phyloP scores from a whole-genome alignment of 441 rosid species.

The Jatropha multifida region DNA sequence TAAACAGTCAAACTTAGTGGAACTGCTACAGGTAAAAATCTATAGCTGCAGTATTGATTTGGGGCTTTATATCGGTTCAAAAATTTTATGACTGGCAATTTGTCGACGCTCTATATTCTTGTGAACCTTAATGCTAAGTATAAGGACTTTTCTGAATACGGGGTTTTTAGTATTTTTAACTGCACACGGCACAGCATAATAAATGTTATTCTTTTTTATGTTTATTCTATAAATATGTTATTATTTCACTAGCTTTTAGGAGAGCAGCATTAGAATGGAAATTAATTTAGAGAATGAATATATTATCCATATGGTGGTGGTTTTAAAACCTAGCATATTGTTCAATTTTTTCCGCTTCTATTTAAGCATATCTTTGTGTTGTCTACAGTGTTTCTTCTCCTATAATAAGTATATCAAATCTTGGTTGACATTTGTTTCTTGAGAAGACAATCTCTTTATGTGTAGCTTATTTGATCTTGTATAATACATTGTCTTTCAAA shows the following conservation, averaged over 20 bases:
- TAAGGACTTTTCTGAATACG: neutral
- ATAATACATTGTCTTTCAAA: neutral
- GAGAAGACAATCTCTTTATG: neutral
- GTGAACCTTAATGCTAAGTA: neutral
- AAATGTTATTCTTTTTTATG: neutral
- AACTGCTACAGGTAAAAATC: conserved; percentile 69
- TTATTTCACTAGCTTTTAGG: neutral
- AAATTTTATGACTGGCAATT: neutral
- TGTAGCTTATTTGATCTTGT: neutral
- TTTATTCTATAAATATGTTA: no score
- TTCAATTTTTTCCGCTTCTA: neutral
- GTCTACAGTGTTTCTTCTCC: neutral
- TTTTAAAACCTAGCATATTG: neutral
- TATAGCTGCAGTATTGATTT: neutral
- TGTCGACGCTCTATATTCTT: neutral
- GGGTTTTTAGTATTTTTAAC: neutral
- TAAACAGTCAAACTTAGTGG: conserved; percentile 68
- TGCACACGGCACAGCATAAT: neutral
- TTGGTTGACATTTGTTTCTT: neutral
- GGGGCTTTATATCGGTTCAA: neutral
- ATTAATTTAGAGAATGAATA: neutral
- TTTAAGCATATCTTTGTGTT: neutral
- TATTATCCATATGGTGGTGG: no score
- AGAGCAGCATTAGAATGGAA: neutral
- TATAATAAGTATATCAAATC: neutral